Base-by-base conservation (phyloP, 768 basidiomycete species). In the Agaricus sinodeliciosus region DNA sequence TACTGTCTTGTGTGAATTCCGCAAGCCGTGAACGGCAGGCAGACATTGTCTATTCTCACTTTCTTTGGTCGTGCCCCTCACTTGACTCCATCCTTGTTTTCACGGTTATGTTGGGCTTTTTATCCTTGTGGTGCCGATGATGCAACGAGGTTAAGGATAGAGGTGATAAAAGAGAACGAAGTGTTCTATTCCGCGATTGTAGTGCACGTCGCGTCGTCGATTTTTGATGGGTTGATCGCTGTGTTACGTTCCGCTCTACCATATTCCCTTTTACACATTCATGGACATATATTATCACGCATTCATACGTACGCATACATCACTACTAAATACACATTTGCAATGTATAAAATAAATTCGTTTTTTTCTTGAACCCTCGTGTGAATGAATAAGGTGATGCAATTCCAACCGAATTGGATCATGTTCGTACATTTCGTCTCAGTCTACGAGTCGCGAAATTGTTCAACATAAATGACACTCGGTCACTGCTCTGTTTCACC, bases 1-100 rank as follows among this genome's bases (percentile, higher is more conserved):
- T 71, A 95, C 95, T 55, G 95, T 98, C 75, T 69, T 99, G 59
- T 90, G 87, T 77, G 93, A 94, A 66, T 94, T 91, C 78, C 81
- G 89, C 69, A 94, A 92, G 72, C 90, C 90, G 43, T 89, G 70
- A 76, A 62, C 25, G 27, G 39, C 15, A 15, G 25, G 22, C 22
- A 22, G 22, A 15, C 11, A 37, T 4, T 15, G 16, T 16, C 26
- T n/a, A 22, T 12, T 48, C 51, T 55, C 60, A 51, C 54, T 43
- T 56, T 59, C 56, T 50, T 31, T 55, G 44, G 58, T 48, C 54
- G 46, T 50, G 41, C 58, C 59, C 46, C 59, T 51, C 55, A 52
- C 49, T 59, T 48, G 49, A 59, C 56, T 59, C 58, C 58, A 9
- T n/a, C 31, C 42, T 48, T 42, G 42, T 36, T 25, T 40, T 60